Percentiles rank a stretch among this genome's conserved stretches.
These are phyloP conservation scores for Coccomyxa sp. DNA, from an alignment of 139 green algal species.

Conservation along the genomic window DNA sequence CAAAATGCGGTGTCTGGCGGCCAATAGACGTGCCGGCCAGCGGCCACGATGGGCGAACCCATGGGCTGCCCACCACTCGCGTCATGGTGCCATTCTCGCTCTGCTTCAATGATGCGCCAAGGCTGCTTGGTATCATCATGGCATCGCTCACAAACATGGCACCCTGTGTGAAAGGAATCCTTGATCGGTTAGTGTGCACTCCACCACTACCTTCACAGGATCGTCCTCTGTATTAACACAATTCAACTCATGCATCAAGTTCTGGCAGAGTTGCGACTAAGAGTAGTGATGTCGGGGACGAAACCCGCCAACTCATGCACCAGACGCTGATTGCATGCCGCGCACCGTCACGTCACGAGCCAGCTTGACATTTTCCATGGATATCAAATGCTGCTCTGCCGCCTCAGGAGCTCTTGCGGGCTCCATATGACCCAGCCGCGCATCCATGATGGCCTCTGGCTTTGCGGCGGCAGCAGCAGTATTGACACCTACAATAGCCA, in stretches of 20 bases:
- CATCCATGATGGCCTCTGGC: too few species aligned
- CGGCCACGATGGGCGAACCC: neutral
- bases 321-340: neutral
- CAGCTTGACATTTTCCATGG: neutral
- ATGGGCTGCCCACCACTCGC: neutral
- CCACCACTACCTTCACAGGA: too few species aligned
- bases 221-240: neutral
- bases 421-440: neutral
- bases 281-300: neutral
- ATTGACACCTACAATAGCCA: neutral
- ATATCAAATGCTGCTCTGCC: neutral
- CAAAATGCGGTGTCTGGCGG: neutral
- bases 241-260: neutral
- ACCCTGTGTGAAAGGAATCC: constrained; percentile 6
- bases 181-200: neutral
- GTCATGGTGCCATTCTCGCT: neutral
- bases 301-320: neutral
- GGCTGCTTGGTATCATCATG: constrained; percentile 21
- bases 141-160: constrained; percentile 22
- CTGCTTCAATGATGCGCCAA: constrained; percentile 22
- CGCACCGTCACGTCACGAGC: neutral
- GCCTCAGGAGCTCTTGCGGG: neutral
- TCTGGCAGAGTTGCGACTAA: neutral
- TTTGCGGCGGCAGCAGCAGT: too few species aligned
- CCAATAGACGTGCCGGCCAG: constrained; percentile 11